Base-by-base conservation (phyloP, 208 protist species). In the Wallacemonas sp. region DNA sequence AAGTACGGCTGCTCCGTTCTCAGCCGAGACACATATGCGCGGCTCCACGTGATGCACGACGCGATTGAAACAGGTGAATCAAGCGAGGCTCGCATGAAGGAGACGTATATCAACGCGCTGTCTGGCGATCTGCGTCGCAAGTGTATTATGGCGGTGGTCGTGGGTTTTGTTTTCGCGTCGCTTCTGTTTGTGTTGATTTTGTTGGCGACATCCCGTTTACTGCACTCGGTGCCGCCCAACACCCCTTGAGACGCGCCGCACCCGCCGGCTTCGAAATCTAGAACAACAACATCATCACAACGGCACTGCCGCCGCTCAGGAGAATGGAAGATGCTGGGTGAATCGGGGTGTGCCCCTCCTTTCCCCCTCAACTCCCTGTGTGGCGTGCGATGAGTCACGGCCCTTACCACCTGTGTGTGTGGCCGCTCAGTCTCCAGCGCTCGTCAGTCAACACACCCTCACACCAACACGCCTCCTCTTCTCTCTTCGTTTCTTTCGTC, bases 1-100 rank as follows among this genome's bases (percentile, higher is more conserved):
- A 58, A 58, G 51, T 58, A 58, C 28, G 51, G 51, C 26, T 58
- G 51, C 51, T 58, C 51, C 3, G 28, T 58, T 11, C 31, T 58
- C 12, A 58, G 51, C 51, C 2, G 4, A 4, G 51, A 58, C 51
- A 19, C 28, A 17, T 58, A 39, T 19, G 28, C 51, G 30, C 51
- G 27, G 30, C 51, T 58, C 28, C 14, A 58, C 31, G 4, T 38
- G 30, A 33, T 58, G 51, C 51, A 58, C 51, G 51, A 58, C 30
- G 21, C 51, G 17, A 58, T 58, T n/a, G 51, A 58, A n/a, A 58
- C 19, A 14, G 51, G 51, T 31, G 51, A 58, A 3, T 26, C 51
- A 8, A 11, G 51, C 1, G 51, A 58, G 8, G 51, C 34, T 31
- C 51, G 30, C 9, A n/a, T 24, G 30, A 58, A 58, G 51, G 30